phyloP scores from a whole-genome alignment of 2,329 filamentous ascomycete species.

The Pleurostoma richardsiae region DNA sequence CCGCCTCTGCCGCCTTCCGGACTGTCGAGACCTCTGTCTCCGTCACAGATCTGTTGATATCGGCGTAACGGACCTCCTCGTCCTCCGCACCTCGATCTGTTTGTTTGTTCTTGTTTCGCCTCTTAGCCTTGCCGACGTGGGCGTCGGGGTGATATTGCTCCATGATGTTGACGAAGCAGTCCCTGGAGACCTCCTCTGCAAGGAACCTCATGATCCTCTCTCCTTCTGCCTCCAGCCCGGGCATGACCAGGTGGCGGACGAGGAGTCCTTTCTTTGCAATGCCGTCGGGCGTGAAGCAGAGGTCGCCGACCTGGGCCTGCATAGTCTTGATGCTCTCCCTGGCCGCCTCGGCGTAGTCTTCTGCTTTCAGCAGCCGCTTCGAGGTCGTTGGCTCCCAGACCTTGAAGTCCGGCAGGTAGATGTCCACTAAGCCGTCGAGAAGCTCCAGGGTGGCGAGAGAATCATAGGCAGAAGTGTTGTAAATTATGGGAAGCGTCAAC shows the following conservation, averaged over 20 bases:
- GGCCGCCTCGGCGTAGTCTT: constrained; percentile 68
- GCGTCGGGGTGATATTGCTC: constrained; percentile 81
- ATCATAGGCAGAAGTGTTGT: constrained; percentile 82
- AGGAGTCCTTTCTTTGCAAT: constrained; percentile 74
- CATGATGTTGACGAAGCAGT: constrained; percentile 83
- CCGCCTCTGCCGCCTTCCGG: constrained; percentile 60
- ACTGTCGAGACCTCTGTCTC: constrained; percentile 62
- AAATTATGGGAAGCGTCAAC: constrained; percentile 68
- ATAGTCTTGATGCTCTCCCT: constrained; percentile 75
- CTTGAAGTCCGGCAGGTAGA: constrained; percentile 88
- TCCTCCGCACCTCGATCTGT: constrained; percentile 19
- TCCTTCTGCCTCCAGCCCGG: constrained; percentile 69
- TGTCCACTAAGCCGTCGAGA: constrained; percentile 75
- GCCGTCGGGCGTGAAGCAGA: constrained; percentile 77
- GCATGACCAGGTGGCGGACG: constrained; percentile 80
- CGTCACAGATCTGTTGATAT: constrained; percentile 70
- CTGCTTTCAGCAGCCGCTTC: constrained; percentile 69
- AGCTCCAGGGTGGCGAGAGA: constrained; percentile 66
- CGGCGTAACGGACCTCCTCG: constrained; percentile 59
- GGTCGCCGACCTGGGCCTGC: constrained; percentile 75
- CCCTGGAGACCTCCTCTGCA: constrained; percentile 64
- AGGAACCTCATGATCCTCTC: constrained; percentile 72
- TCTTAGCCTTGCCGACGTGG: constrained; percentile 68
- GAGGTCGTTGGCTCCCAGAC: constrained; percentile 66
- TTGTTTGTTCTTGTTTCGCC: constrained; percentile 19